Evolutionary conservation across 768 basidiomycete species (phyloP).

Genomic region (Tylopilus subfusipes): DNA sequence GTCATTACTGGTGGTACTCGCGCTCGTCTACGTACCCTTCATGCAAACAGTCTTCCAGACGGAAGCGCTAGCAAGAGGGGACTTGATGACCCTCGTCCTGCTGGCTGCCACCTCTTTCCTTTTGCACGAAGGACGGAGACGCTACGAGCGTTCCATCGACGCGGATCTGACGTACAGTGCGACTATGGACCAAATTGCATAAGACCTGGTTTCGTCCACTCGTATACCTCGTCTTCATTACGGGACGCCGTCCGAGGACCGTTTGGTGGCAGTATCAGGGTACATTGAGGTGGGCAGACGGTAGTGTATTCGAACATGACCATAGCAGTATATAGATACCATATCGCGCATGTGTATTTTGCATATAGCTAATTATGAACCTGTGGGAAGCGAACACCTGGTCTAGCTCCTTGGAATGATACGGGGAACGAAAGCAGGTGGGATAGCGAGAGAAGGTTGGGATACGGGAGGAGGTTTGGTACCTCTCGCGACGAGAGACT

Average conservation of each 20-base stretch:
- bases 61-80: slow-evolving; percentile 64
- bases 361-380: slow-evolving; percentile 7
- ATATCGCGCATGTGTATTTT: neutral
- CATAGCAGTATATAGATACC: slow-evolving; percentile 6
- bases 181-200: slow-evolving; percentile 62
- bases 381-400: neutral
- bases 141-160: slow-evolving; percentile 67
- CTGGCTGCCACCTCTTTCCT: slow-evolving; percentile 63
- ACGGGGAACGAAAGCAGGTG: slow-evolving; percentile 27
- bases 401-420: neutral
- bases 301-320: slow-evolving; percentile 1
- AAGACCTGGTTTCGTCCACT: slow-evolving; percentile 1
- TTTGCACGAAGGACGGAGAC: slow-evolving; percentile 75
- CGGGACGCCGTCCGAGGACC: neutral
- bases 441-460: slow-evolving; percentile 23
- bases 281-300: neutral
- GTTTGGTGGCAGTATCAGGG: neutral
- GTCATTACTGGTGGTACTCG: slow-evolving; percentile 81
- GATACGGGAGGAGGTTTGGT: slow-evolving; percentile 15
- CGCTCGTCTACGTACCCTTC: slow-evolving; percentile 84
- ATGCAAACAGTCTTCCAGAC: slow-evolving; percentile 96
- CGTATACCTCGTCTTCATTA: neutral
- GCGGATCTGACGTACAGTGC: slow-evolving; percentile 48
- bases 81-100: slow-evolving; percentile 66
- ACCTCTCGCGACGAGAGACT: slow-evolving; percentile 26